Evolutionary conservation across 2,329 filamentous ascomycete genomes (phyloP).

Genomic region (Diplodia sapinea): DNA sequence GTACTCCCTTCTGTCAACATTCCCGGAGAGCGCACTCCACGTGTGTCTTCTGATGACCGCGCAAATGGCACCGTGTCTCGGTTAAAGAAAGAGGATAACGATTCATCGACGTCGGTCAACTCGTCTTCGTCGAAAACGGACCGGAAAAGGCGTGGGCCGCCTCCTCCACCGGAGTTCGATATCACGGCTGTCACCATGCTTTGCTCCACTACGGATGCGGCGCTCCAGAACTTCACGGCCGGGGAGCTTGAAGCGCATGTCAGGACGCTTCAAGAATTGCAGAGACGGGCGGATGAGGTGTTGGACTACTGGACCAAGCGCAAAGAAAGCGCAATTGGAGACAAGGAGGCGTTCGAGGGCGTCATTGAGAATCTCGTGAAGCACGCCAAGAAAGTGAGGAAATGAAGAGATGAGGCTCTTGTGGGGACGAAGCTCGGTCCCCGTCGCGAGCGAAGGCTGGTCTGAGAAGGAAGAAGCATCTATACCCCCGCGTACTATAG

Average conservation of each 20-base stretch:
- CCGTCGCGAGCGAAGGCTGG: conserved; percentile 13
- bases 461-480: conserved; percentile 18
- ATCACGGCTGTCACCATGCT: conserved; percentile 77
- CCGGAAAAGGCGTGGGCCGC: conserved; percentile 61
- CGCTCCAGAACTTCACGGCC: conserved; percentile 78
- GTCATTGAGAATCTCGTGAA: conserved; percentile 97
- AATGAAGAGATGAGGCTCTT: conserved; percentile 52
- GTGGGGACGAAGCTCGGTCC: conserved; percentile 7
- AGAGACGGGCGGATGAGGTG: conserved; percentile 74
- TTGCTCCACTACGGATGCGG: conserved; percentile 83
- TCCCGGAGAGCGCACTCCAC: conserved; percentile 46
- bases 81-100: conserved; percentile 48
- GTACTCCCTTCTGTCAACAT: conserved; percentile 78
- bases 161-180: conserved; percentile 76
- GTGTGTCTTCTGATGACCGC: conserved; percentile 47
- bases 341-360: conserved; percentile 92
- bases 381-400: conserved; percentile 83
- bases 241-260: conserved; percentile 77
- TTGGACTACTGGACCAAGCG: conserved; percentile 88
- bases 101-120: conserved; percentile 47
- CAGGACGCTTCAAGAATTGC: conserved; percentile 69
- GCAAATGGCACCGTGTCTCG: conserved; percentile 44
- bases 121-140: conserved; percentile 48
- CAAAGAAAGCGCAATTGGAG: conserved; percentile 84
- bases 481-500: conserved; percentile 29